Percentiles rank a stretch among this genome's conserved stretches.
phyloP scores from a whole-genome alignment of 352 stramenopile species.

The Hyaloperonospora brassicae region DNA sequence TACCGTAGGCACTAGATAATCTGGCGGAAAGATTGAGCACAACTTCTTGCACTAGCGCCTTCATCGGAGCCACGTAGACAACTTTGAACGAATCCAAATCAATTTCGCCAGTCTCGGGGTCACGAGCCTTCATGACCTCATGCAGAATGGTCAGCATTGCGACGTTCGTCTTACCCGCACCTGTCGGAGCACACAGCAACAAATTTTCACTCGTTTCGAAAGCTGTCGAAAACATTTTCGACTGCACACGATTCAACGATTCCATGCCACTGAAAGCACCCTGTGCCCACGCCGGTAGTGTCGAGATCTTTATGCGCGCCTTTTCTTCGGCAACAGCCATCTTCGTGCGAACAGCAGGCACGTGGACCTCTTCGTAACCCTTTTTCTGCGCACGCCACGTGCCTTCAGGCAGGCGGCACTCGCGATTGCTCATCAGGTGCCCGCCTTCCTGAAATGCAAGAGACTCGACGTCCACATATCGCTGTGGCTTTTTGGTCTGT shows the following conservation, averaged over 20 bases:
- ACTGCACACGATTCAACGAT: slow-evolving; percentile 98
- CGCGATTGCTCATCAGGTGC: slow-evolving; percentile 98
- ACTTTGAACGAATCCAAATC: slow-evolving; percentile 98
- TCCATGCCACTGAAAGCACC: slow-evolving; percentile 95
- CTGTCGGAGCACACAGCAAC: slow-evolving; percentile 97
- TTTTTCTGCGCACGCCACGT: slow-evolving; percentile 97
- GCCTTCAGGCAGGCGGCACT: slow-evolving; percentile 92
- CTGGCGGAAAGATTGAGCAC: slow-evolving; percentile 96
- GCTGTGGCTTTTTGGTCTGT: slow-evolving; percentile 51
- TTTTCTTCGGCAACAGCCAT: slow-evolving; percentile 65
- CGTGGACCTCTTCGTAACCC: slow-evolving; percentile 98
- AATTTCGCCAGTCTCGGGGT: slow-evolving; percentile 77
- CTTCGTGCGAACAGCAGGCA: slow-evolving; percentile 91
- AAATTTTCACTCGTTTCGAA: slow-evolving; percentile 95
- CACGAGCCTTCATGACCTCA: slow-evolving; percentile 91
- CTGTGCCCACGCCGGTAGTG: slow-evolving; percentile 94
- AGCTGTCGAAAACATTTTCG: slow-evolving; percentile 91
- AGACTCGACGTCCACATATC: slow-evolving; percentile 92
- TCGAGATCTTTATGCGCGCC: slow-evolving; percentile 81
- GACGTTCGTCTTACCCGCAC: slow-evolving; percentile 99
- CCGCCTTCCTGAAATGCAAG: slow-evolving; percentile 93
- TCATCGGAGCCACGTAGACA: slow-evolving; percentile 99
- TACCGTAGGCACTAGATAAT: slow-evolving; percentile 87
- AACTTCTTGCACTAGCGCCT: slow-evolving; percentile 99
- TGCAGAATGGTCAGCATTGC: slow-evolving; percentile 98